Evolutionary conservation across 768 basidiomycete genomes (phyloP).

Genomic region (Leccinum variicolor): DNA sequence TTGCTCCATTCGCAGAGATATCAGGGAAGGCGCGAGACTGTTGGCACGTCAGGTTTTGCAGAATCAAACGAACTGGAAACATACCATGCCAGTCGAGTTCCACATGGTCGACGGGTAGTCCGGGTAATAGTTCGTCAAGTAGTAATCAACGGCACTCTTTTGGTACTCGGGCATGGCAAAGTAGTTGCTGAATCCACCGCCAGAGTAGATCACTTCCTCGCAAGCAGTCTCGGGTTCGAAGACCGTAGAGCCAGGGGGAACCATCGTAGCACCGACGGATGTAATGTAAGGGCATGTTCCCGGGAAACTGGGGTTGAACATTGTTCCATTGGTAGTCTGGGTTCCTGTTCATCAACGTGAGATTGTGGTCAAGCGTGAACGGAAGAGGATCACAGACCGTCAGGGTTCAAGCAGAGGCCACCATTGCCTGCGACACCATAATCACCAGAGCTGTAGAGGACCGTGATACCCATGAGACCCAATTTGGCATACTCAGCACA

Average conservation of each 20-base stretch:
- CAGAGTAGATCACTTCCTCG: conserved; percentile 25
- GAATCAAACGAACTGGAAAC: conserved; percentile 12
- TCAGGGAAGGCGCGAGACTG: conserved; percentile 37
- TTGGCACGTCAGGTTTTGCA: conserved; percentile 31
- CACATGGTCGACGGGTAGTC: conserved; percentile 21
- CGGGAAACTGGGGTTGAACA: conserved; percentile 44
- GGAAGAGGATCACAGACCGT: conserved; percentile 15
- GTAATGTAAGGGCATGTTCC: conserved; percentile 44
- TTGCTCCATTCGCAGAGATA: conserved; percentile 35
- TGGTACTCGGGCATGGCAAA: conserved; percentile 43
- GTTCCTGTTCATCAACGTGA: conserved; percentile 18
- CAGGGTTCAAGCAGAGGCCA: conserved; percentile 30
- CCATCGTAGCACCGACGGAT: conserved; percentile 46
- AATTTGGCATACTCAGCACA: conserved; percentile 47
- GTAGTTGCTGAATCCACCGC: conserved; percentile 39
- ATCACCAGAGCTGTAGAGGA: conserved; percentile 46
- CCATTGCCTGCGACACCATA: conserved; percentile 38
- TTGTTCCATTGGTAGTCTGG: conserved; percentile 20
- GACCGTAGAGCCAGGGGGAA: conserved; percentile 34
- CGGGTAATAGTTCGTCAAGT: conserved; percentile 30
- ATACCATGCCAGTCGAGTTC: conserved; percentile 27
- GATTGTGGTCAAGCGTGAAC: background rate
- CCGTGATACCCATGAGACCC: conserved; percentile 38
- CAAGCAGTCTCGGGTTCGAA: conserved; percentile 29
- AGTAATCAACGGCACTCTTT: conserved; percentile 29